A percentile compares a stretch with the other conserved stretches of the same genome.
These are phyloP conservation scores for Cladosporium halotolerans DNA, from an alignment of 2,329 filamentous ascomycete genomes.

Conservation along the genomic window DNA sequence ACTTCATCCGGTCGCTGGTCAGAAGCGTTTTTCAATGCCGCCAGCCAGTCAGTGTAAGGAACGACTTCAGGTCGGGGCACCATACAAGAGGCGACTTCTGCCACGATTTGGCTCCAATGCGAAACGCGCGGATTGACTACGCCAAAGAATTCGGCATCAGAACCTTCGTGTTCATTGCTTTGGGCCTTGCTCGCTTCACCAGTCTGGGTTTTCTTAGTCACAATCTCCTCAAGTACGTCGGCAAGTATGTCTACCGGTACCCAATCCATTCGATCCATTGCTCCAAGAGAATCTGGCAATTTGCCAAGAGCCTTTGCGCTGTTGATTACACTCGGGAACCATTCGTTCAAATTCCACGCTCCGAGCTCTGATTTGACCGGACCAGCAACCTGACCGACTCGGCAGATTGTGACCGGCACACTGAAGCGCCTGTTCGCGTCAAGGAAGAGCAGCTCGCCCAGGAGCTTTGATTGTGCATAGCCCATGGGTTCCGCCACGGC, in stretches of 20 bases:
- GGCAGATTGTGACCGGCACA: constrained; percentile 19
- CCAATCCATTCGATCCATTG: constrained; percentile 37
- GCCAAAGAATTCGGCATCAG: constrained; percentile 22
- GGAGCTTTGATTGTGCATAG: constrained; percentile 6
- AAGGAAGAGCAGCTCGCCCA: not conserved
- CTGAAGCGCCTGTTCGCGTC: not conserved
- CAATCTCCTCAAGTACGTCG: constrained; percentile 30
- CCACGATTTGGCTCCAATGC: constrained; percentile 20
- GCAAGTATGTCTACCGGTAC: constrained; percentile 40
- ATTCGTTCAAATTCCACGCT: constrained; percentile 39
- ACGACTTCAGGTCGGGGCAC: constrained; percentile 14
- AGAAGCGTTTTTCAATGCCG: constrained; percentile 12
- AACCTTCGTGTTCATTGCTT: constrained; percentile 17
- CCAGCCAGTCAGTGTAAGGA: constrained; percentile 22
- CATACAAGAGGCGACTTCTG: constrained; percentile 13
- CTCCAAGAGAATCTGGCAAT: constrained; percentile 34
- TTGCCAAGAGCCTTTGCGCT: constrained; percentile 34
- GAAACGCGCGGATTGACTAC: not conserved
- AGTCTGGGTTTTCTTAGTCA: not conserved
- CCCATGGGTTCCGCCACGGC: constrained; percentile 3
- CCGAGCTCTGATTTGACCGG: constrained; percentile 21
- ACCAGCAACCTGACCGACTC: constrained; percentile 25
- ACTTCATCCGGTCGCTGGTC: constrained; percentile 17
- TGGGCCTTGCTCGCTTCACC: not conserved
- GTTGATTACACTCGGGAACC: constrained; percentile 37